Base-by-base conservation (phyloP, 2,329 filamentous ascomycete genomes). In the Aspergillus caelatus region DNA sequence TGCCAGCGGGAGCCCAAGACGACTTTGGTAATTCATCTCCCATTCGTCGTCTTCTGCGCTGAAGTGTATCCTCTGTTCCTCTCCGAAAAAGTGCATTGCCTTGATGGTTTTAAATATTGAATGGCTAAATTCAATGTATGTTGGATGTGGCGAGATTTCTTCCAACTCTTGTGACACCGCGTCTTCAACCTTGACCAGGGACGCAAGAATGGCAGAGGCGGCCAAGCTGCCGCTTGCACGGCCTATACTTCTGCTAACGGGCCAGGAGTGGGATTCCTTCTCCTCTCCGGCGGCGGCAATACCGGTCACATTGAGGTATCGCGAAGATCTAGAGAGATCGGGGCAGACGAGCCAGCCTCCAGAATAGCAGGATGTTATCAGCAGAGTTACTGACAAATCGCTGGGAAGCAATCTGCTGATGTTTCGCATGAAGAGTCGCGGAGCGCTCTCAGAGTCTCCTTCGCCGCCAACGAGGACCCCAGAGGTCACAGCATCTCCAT, bases 41-140 rank as follows among this genome's bases (percentile, higher is more conserved):
- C 67, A 70, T 48, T 62, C 58, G 41, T 68, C 65, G 52, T 70
- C 58, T 56, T 66, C 65, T 50, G 68, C 68, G 28, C 61, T 55
- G 57, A 70, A 68, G 46, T 62, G 62, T 14, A 70, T 62, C 32
- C 58, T 45, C 32, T 62, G 63, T 23, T 60, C 50, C 45, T 54
- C 39, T 48, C 50, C 61, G 55, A 67, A 59, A 39, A 12, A 45
- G 26, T 67, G 54, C 32, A 60, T 54, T 39, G 50, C 34, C 41
- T 61, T 56, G 30, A 62, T 56, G 30, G 46, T 41, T 21, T 67
- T 19, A 43, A 60, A 61, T 43, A 67, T 54, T 21, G 62, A 60
- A 57, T 64, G 30, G 41, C 46, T 45, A 30, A 67, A 61, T 32
- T 56, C 43, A 19, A 61, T 63, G 45, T 64, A 62, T 36, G 59